Conservation (phyloP, 306 rosid genomes). For the Alnus glutinosa region DNA sequence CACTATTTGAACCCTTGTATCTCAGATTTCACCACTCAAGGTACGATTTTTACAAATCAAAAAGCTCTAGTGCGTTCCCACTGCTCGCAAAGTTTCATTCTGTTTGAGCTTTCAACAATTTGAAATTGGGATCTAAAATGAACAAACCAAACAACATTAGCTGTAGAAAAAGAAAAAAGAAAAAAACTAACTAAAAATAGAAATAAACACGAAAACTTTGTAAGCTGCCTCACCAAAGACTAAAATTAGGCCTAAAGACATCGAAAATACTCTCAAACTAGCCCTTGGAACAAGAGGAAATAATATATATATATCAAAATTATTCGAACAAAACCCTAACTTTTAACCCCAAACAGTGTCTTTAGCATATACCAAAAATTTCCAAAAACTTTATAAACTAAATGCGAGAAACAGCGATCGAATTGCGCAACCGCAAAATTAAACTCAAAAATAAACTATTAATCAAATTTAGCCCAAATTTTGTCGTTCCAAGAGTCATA, state of each 20-base stretch:
- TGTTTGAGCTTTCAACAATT: constrained; percentile 35
- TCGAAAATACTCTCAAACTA: constrained; percentile 11
- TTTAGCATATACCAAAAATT: constrained; percentile 14
- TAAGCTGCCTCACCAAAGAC: constrained; percentile 4
- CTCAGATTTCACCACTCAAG: constrained; percentile 28
- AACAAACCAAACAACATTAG: constrained; percentile 37
- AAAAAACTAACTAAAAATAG: constrained; percentile 11
- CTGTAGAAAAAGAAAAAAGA: constrained; percentile 18
- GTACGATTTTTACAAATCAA: constrained; percentile 24
- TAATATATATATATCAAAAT: not conserved
- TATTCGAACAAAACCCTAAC: constrained; percentile 43
- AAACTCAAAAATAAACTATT: constrained; percentile 4
- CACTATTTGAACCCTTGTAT: constrained; percentile 11
- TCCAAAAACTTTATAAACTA: not conserved
- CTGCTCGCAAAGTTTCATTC: constrained; percentile 29
- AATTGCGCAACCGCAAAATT: not conserved
- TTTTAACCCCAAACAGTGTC: constrained; percentile 16
- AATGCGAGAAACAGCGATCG: constrained; percentile 10
- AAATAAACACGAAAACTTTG: constrained; percentile 15
- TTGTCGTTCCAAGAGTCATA: not conserved
- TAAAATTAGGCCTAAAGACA: constrained; percentile 13
- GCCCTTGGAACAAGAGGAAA: not conserved
- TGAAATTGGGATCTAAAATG: constrained; percentile 39
- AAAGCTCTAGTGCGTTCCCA: constrained; percentile 26
- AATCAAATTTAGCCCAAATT: constrained; percentile 17